Base-by-base conservation (phyloP, 768 basidiomycete species). In the Mycena indigotica region DNA sequence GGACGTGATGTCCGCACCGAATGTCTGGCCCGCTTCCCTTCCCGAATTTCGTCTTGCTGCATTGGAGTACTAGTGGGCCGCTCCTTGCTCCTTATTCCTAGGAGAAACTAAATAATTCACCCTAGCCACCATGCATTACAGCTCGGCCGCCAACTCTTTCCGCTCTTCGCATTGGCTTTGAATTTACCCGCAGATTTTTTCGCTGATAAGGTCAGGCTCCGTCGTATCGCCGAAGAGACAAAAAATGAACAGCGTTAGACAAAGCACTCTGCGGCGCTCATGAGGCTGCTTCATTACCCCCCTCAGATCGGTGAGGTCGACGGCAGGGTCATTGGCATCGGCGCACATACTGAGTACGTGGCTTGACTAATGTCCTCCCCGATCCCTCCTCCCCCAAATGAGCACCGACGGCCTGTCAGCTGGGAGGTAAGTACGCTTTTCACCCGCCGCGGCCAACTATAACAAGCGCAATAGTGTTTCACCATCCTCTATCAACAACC, bases 271-370 rank as follows among this genome's bases (percentile, higher is more conserved):
- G 86, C 88, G 0, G 85, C 86, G 1, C 73, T 85, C 17, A 85
- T 88, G 85, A 78, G 81, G 10, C 63, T 86, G 1, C 70, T 94
- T 24, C 85, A 88, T 68, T 95, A 95, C 65, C 93, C 92, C 2
- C 84, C 88, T 3, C 89, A 91, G 69, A 77, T 72, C 0, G 84
- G 82, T 0, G 72, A 78, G 10, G 70, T 84, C 3, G 84, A 89
- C 54, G 84, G 85, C 39, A 76, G 82, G n/a, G 77, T 86, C 5
- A 83, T 88, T n/a, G 93, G 93, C 0, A 88, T 95, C 54, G 91
- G 92, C 0, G 89, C 91, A 1, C 91, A 92, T 68, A 88, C 86
- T 1, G 88, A 89, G 88, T 89, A 66, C 63, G 80, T 25, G n/a
- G n/a, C 41, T 32, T n/a, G 39, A 53, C 16, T 56, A 44, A 21